A percentile compares a stretch with the other conserved stretches of the same genome.
phyloP scores from a whole-genome alignment of 768 basidiomycete species.

The Pisolithus microcarpus region DNA sequence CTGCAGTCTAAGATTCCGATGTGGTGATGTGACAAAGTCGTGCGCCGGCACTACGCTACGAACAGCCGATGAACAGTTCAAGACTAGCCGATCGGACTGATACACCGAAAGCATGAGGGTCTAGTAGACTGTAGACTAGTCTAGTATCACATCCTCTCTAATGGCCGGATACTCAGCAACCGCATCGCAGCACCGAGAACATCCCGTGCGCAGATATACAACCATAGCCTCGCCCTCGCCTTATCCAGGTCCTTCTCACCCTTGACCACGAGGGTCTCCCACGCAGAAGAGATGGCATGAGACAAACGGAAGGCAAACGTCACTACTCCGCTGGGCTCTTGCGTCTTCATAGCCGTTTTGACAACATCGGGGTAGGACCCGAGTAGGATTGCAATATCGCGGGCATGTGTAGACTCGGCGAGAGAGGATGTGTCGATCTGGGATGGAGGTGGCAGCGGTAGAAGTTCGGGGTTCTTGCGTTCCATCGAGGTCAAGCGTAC shows the following conservation, averaged over 20 bases:
- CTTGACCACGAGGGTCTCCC: constrained; percentile 85
- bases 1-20: no score
- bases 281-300: constrained; percentile 86
- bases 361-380: constrained; percentile 91
- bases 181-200: constrained; percentile 85
- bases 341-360: constrained; percentile 71
- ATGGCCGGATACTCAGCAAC: constrained; percentile 78
- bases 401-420: constrained; percentile 59
- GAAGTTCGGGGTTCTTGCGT: constrained; percentile 84
- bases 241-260: constrained; percentile 71
- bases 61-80: no score
- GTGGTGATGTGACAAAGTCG: no score
- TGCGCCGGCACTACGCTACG: no score
- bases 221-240: constrained; percentile 78
- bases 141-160: constrained; percentile 78
- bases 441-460: constrained; percentile 66
- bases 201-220: constrained; percentile 84
- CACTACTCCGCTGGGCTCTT: constrained; percentile 87
- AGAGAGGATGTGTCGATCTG: constrained; percentile 66
- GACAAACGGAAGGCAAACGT: constrained; percentile 83
- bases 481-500: constrained; percentile 86
- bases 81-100: no score
- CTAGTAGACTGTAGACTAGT: no score
- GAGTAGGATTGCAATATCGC: constrained; percentile 82
- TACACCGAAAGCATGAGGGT: no score